Evolutionary conservation across 306 rosid species (phyloP).

Genomic region (Ammopiptanthus mongolicus): DNA sequence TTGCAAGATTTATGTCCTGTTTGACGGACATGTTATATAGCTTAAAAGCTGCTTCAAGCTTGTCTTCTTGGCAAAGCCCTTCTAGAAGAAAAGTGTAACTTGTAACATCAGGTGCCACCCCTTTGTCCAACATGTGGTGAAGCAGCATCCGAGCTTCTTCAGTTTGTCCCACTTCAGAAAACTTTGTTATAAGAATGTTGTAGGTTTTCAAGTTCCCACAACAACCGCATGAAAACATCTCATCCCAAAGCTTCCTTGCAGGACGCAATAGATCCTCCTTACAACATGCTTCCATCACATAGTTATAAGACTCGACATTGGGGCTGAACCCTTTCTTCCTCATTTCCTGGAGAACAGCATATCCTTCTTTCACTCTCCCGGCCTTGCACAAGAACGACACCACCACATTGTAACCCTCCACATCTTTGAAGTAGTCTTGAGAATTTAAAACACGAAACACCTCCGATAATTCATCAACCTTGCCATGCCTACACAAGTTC

Average conservation of each 20-base stretch:
- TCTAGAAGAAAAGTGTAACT: conserved; percentile 59
- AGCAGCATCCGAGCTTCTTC: conserved; percentile 79
- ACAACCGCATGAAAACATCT: conserved; percentile 81
- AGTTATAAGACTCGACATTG: conserved; percentile 55
- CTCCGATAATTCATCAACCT: conserved; percentile 55
- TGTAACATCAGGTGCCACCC: conserved; percentile 49
- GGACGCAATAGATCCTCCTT: conserved; percentile 79
- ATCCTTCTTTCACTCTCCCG: conserved; percentile 76
- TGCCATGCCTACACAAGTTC: conserved; percentile 55
- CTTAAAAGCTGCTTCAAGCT: conserved; percentile 62
- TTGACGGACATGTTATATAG: conserved; percentile 49
- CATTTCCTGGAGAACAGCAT: conserved; percentile 69
- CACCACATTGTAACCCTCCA: conserved; percentile 68
- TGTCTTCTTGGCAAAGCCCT: conserved; percentile 67
- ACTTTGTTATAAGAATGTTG: conserved; percentile 59
- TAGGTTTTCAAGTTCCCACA: conserved; percentile 75
- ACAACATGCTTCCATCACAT: conserved; percentile 84
- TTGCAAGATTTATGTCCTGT: conserved; percentile 56
- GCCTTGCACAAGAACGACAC: conserved; percentile 70
- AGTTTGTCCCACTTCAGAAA: conserved; percentile 58
- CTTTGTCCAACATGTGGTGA: conserved; percentile 63
- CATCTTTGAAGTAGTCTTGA: conserved; percentile 53
- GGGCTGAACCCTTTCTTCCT: conserved; percentile 71
- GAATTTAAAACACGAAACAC: conserved; percentile 43
- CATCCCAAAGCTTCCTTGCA: conserved; percentile 89